phyloP scores from a whole-genome alignment of 2,329 filamentous ascomycete genomes.

The Botrytis fabae region DNA sequence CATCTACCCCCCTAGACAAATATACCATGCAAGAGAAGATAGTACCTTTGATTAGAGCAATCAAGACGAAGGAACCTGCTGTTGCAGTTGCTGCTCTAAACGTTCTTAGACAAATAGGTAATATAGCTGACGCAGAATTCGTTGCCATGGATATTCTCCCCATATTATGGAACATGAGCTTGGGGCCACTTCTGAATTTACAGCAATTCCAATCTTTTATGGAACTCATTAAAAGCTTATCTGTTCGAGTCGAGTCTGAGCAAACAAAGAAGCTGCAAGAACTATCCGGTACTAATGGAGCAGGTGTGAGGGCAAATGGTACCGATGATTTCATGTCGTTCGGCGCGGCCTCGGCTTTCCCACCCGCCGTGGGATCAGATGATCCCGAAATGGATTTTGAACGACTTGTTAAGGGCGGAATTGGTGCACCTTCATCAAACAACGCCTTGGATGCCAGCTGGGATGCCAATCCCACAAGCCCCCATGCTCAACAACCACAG shows the following conservation, averaged over 20 bases:
- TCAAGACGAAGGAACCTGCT: conserved; percentile 96
- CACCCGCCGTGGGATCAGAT: conserved; percentile 55
- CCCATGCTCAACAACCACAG: conserved; percentile 42
- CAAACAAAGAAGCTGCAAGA: conserved; percentile 88
- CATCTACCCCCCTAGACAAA: conserved; percentile 84
- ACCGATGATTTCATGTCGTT: conserved; percentile 71
- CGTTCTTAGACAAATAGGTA: conserved; percentile 77
- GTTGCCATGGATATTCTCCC: conserved; percentile 89
- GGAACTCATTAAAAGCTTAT: conserved; percentile 79
- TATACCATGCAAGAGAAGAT: conserved; percentile 99
- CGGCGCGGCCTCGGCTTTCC: conserved; percentile 59
- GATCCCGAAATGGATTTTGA: conserved; percentile 84
- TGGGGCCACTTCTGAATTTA: conserved; percentile 85
- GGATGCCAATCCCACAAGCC: conserved; percentile 47
- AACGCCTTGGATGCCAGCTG: conserved; percentile 52
- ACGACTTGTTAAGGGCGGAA: conserved; percentile 77
- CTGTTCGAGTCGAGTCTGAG: conserved; percentile 79
- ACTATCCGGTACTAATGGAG: conserved; percentile 61
- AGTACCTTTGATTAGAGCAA: conserved; percentile 82
- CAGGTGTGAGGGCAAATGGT: conserved; percentile 49
- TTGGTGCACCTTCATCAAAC: conserved; percentile 37
- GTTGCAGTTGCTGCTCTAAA: conserved; percentile 93
- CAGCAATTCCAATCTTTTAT: conserved; percentile 89
- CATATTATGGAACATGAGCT: conserved; percentile 85
- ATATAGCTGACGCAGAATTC: conserved; percentile 58